Evolutionary conservation across 371 early-diverging fungal species (phyloP), one percentile per base, ranked within the genome.

Genomic region (Mucor piriformis): DNA sequence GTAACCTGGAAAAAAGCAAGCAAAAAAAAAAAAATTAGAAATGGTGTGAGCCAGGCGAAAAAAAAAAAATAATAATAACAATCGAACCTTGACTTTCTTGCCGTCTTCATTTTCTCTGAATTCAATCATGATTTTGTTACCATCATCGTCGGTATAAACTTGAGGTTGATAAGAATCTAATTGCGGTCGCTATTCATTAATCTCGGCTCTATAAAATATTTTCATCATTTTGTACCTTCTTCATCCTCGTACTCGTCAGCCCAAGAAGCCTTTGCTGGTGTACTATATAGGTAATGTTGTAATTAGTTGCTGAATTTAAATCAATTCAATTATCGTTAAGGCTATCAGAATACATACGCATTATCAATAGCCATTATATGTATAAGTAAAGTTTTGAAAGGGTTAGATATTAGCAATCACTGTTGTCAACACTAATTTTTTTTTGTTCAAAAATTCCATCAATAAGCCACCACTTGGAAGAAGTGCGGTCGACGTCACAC

Each of bases 91-190:
- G 57, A 95, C 92, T 73, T 84, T 90, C 69, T 90, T 90, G 73
- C 95, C 94, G 43, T 92, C 92, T 25, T 92, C 95, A 64, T 93
- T 94, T 32, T 82, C 77, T 66, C 83, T 83, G 79, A 85, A 89
- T 81, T 92, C 92, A 51, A 92, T 82, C 54, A 91, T 83, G 29
- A 89, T 86, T 68, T 91, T 91, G 62, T 93, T 88, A 43, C 94
- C 95, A 57, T 95, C 92, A 60, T 85, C 87, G 42, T 92, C 92
- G 52, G 84, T 81, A 59, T 83, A 84, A 47, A 79, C 70, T 72
- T 84, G 79, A 56, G 81, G 70, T 57, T 77, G 79, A 56, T 74
- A 83, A 32, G 73, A 67, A 68, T 79, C 82, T 81, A 52, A 43
- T 23, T 38, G 3, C 29, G 6, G 29, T 29, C 3, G 24, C 25